Base-by-base conservation (phyloP, 2,329 filamentous ascomycete species). In the Colletotrichum salicis region DNA sequence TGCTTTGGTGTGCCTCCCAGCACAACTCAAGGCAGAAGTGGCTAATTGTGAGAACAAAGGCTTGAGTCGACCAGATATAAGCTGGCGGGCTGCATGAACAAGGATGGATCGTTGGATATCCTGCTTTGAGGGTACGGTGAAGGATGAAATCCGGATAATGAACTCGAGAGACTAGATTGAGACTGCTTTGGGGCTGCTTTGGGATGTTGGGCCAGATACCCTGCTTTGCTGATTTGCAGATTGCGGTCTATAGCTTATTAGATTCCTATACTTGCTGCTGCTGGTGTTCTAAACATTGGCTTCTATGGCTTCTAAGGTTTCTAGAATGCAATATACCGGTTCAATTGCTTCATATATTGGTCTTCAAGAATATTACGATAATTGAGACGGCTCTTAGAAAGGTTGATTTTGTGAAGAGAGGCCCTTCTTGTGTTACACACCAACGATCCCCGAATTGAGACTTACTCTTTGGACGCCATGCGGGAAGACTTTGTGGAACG, bases 61-160 rank as follows among this genome's bases (percentile, higher is more conserved):
- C 71, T 80, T 54, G 76, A 76, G 54, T 82, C 81, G 12, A 77
- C 77, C 24, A 76, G 81, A 48, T 82, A 82, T 69, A 78, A 75
- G 31, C 67, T 83, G 22, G 74, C 71, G 4, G 75, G 77, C 54
- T 77, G 79, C 56, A 64, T 79, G 33, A 76, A 76, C 54, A 68
- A 78, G 41, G 79, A 83, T 37, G 80, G 80, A 12, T 79, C 78
- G n/a, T 71, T 83, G 69, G 75, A 76, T 31, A 79, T 82, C 64
- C 69, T 75, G 48, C 75, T 82, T 13, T 81, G 62, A 74, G 41
- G 1, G 7, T 15, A 35, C 11, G 8, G 24, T 41, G 61, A n/a
- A 35, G 52, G 15, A 45, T 15, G 6, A 22, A 5, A 48, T 8
- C 58, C 27, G 37, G 37, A 52, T 19, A 11, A 51, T 6, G 13